phyloP scores from a whole-genome alignment of 129 eudicot species.

The Arctium lappa region DNA sequence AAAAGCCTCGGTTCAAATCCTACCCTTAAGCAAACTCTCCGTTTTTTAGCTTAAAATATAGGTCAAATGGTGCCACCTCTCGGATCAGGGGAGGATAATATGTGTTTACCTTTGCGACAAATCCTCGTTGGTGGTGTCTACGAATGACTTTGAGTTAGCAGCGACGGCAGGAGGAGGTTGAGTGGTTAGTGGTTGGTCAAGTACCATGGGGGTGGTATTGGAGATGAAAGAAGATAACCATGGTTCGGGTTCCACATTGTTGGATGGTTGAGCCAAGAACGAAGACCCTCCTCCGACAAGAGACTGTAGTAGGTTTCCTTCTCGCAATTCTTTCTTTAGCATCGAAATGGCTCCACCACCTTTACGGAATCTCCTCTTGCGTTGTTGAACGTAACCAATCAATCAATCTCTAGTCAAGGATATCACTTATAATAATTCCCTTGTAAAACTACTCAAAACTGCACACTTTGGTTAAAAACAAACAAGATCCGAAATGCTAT shows the following conservation, averaged over 20 bases:
- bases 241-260: conserved; percentile 63
- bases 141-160: conserved; percentile 21
- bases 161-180: conserved; percentile 30
- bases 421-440: not conserved
- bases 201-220: conserved; percentile 28
- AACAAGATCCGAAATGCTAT: not conserved
- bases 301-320: conserved; percentile 68
- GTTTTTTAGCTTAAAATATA: too few species aligned
- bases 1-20: too few species aligned
- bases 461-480: not conserved
- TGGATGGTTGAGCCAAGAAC: conserved; percentile 24
- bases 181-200: conserved; percentile 19
- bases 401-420: conserved; percentile 47
- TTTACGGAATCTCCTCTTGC: conserved; percentile 72
- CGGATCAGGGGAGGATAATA: too few species aligned
- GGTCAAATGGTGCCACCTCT: too few species aligned
- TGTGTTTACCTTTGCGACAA: conserved; percentile 34
- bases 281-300: conserved; percentile 68
- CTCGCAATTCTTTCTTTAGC: conserved; percentile 66
- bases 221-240: conserved; percentile 65
- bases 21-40: too few species aligned
- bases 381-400: conserved; percentile 58
- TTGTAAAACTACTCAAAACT: not conserved
- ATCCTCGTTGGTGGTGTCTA: conserved; percentile 19
- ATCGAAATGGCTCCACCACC: conserved; percentile 49